Percentiles rank a stretch among this genome's conserved stretches.
Evolutionary conservation across 495 filamentous ascomycete genomes (phyloP).

Genomic region (Letharia lupina): DNA sequence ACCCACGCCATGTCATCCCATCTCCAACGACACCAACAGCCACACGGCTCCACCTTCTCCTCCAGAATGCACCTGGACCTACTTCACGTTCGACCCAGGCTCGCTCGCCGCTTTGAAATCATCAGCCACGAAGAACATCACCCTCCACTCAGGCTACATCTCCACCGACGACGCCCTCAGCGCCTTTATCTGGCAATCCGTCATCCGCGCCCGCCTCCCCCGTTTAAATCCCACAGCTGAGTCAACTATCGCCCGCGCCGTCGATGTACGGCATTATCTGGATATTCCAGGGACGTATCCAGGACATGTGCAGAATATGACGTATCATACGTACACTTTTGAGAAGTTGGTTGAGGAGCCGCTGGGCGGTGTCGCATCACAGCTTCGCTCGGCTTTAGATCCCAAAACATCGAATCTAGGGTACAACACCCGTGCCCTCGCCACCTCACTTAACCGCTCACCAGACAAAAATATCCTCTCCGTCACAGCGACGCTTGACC

Average conservation of each 20-base stretch:
- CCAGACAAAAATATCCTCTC: conserved; percentile 30
- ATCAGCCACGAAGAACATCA: conserved; percentile 29
- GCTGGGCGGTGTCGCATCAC: conserved; percentile 35
- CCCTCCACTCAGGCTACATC: conserved; percentile 24
- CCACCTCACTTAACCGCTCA: conserved; percentile 32
- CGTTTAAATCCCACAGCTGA: conserved; percentile 30
- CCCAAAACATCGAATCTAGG: conserved; percentile 30
- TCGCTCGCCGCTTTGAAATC: conserved; percentile 37
- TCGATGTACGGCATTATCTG: conserved; percentile 43
- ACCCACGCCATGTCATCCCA: conserved; percentile 9
- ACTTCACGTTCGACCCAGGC: conserved; percentile 33
- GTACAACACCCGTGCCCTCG: conserved; percentile 36
- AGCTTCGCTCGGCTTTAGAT: conserved; percentile 39
- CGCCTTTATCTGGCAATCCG: conserved; percentile 44
- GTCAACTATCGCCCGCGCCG: conserved; percentile 40
- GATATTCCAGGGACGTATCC: conserved; percentile 37
- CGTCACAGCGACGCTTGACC: conserved; percentile 27
- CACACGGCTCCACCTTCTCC: conserved; percentile 11
- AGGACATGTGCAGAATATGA: conserved; percentile 39
- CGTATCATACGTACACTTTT: conserved; percentile 31
- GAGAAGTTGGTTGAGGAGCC: conserved; percentile 30
- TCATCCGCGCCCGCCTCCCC: conserved; percentile 37
- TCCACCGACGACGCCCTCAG: conserved; percentile 47
- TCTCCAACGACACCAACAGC: conserved; percentile 3
- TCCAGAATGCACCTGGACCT: conserved; percentile 35